These are phyloP conservation scores for Nemania bipapillata DNA, from an alignment of 2,329 filamentous ascomycete genomes.

Conservation along the genomic window DNA sequence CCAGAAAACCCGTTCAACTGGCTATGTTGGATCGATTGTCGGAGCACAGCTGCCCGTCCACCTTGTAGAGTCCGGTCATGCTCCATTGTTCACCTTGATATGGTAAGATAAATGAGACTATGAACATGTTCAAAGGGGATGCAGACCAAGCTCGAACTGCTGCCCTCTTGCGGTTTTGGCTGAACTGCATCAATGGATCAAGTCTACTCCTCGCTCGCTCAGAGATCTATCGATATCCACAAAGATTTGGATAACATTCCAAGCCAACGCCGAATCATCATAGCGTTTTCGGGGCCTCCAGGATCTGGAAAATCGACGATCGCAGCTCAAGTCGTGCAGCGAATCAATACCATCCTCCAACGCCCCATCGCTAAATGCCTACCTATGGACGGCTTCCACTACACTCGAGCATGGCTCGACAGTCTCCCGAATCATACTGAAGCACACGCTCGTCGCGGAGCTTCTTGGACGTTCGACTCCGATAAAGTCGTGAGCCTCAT, in stretches of 20 bases:
- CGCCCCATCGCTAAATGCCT: constrained; percentile 40
- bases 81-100: too few relatives aligned
- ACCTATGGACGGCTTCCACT: constrained; percentile 50
- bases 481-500: constrained; percentile 41
- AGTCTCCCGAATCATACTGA: constrained; percentile 49
- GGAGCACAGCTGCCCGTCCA: constrained; percentile 20
- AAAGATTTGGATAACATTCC: not conserved
- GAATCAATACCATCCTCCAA: constrained; percentile 20
- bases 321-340: constrained; percentile 33
- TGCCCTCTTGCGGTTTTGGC: not conserved
- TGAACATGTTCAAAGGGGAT: not conserved
- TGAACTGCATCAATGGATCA: constrained; percentile 6
- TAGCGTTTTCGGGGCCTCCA: constrained; percentile 42
- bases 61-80: not conserved
- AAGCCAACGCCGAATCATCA: constrained; percentile 33
- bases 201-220: constrained; percentile 15
- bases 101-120: constrained; percentile 8
- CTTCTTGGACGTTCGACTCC: constrained; percentile 52
- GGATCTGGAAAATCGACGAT: constrained; percentile 47
- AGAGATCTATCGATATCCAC: constrained; percentile 12
- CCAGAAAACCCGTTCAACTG: not conserved
- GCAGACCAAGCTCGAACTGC: not conserved
- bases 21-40: not conserved
- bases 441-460: constrained; percentile 50
- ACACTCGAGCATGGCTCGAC: constrained; percentile 43